Base-by-base conservation (phyloP, 2,329 filamentous ascomycete species). In the Alternaria panax region DNA sequence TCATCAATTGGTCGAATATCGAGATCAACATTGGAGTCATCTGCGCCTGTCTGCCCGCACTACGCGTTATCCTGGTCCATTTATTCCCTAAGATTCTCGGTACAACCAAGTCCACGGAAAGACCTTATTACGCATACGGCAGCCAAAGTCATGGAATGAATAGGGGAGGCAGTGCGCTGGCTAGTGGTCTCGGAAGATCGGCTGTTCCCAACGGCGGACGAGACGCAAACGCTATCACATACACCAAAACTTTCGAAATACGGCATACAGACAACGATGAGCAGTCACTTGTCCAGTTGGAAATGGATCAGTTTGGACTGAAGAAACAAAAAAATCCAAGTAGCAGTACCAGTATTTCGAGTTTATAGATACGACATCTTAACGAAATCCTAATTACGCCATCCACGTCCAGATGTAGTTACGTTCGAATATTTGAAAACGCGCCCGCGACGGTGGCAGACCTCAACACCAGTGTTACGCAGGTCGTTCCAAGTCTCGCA, bases 11-110 rank as follows among this genome's bases (percentile, higher is more conserved):
- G 80, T 78, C 75, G 18, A 76, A 75, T 12, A 72, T 82, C 27
- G 80, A 82, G 64, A 72, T 80, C 56, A 75, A 80, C 59, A 74
- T 80, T 2, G 80, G 79, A 25, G 79, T 82, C 52, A 77, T 82
- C n/a, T 82, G 80, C 63, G 78, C 78, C 7, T 81, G 80, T 67
- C 76, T 82, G 66, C 80, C 80, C 1, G 70, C 75, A n/a, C 62
- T 81, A 16, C 76, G 78, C 32, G 71, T 77, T 2, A 69, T 81
- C 3, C 68, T 81, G 27, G 72, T 78, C n/a, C 75, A 71, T 16
- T 32, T 76, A 11, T 78, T 76, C 43, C 79, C 80, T 25, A 66
- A 62, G n/a, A 36, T 76, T 1, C 73, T 80, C 52, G 79, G 76
- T 8, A 74, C 75, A 14, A 78, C 74, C 1, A 64, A 60, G 12